Evolutionary conservation across 2,329 filamentous ascomycete genomes (phyloP).

Genomic region (Sarocladium brachiariae): DNA sequence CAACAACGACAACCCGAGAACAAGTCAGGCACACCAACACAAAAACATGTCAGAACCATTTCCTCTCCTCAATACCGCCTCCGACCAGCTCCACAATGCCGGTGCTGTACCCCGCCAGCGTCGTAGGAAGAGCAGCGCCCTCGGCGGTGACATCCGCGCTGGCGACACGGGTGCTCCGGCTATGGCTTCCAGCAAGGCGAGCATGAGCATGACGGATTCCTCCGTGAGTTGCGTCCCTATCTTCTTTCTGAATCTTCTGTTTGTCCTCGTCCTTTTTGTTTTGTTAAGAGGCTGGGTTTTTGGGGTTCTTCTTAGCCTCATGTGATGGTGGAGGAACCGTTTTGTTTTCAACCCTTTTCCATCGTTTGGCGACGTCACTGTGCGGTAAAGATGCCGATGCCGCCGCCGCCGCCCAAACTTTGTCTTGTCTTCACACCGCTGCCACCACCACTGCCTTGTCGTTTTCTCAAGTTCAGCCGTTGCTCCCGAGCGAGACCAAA

Average conservation of each 20-base stretch:
- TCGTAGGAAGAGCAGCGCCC: constrained; percentile 42
- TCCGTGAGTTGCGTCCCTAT: constrained; percentile 9
- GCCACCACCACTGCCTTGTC: no score
- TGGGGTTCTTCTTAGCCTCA: no score
- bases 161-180: constrained; percentile 51
- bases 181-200: constrained; percentile 45
- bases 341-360: no score
- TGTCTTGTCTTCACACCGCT: not conserved
- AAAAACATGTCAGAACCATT: constrained; percentile 47
- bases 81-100: constrained; percentile 39
- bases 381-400: not conserved
- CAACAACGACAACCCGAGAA: not conserved
- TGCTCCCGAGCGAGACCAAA: constrained; percentile 4
- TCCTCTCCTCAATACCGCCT: constrained; percentile 44
- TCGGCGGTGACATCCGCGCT: constrained; percentile 45
- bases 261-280: no score
- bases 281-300: no score
- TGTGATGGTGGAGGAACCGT: no score
- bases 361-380: no score
- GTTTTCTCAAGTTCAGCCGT: not conserved
- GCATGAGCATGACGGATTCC: constrained; percentile 22
- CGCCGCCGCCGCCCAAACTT: constrained; percentile 3
- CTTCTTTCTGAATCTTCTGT: not conserved
- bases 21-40: not conserved
- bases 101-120: constrained; percentile 40